Evolutionary conservation across 2,329 filamentous ascomycete genomes (phyloP), one percentile per base, ranked within the genome.

Genomic region (Alternaria dauci): DNA sequence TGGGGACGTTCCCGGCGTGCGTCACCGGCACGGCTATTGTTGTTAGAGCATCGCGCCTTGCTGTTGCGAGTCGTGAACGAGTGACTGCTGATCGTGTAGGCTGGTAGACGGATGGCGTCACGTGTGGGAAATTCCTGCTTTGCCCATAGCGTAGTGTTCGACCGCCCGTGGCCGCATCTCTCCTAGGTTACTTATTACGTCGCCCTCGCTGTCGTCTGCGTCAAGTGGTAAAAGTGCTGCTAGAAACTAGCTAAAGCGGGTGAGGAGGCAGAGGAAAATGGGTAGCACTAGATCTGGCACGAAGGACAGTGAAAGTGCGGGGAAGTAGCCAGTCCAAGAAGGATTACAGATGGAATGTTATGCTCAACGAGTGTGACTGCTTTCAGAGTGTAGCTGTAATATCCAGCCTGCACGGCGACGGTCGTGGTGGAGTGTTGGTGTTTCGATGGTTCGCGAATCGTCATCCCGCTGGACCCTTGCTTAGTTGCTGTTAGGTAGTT

Each of bases 381-480:
- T 23, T 23, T 5, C 39, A 14, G 39, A 23, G 11, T 12, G 11
- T 14, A 42, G 20, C 30, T 1, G 4, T 36, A 9, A 50, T 36
- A 1, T 8, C 42, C 9, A 44, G 25, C 42, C 28, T 44, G 7
- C 25, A n/a, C 16, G 42, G n/a, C 16, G 25, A 28, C n/a, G 51
- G 30, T 8, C 14, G 44, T 55, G 34, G 32, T 36, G 20, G 44
- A 56, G 36, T 25, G 59, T 38, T 51, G 52, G 38, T 41, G 52
- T 46, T 26, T 32, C 18, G 44, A 44, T 58, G 8, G 36, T 32
- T 8, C 25, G 28, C 54, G 26, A 59, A 59, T 59, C 56, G 65
- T 67, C 60, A 66, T 60, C 47, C 52, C 44, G 60, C 62, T 66
- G 55, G 62, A 60, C 64, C 61, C 58, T 63, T 52, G 59, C 62